A percentile compares a stretch with the other conserved stretches of the same genome.
phyloP scores from a whole-genome alignment of 1,284 basidiomycete genomes.

The Tranzscheliella williamsii region DNA sequence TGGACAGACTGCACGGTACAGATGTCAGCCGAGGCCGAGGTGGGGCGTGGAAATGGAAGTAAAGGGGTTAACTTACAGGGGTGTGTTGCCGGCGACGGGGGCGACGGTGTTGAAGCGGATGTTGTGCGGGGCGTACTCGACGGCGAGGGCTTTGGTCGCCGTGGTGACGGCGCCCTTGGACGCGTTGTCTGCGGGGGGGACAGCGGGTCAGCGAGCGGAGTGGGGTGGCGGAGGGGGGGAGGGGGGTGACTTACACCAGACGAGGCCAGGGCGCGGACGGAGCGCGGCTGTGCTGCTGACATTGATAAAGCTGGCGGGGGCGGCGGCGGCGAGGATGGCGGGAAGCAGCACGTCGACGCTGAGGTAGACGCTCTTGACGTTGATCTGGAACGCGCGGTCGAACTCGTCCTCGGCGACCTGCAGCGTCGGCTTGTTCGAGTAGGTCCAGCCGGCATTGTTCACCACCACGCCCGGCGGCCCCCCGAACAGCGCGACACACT shows the following conservation, averaged over 20 bases:
- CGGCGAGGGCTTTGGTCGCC: conserved; percentile 32
- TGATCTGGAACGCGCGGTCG: conserved; percentile 22
- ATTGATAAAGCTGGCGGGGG: conserved; percentile 11
- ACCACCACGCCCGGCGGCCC: conserved; percentile 6
- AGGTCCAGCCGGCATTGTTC: conserved; percentile 46
- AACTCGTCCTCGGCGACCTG: conserved; percentile 25
- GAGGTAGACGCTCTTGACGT: conserved; percentile 29
- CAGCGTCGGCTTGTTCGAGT: conserved; percentile 25
- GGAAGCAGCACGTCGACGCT: conserved; percentile 19
- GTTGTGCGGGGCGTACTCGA: conserved; percentile 27
- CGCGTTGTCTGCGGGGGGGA: conserved; percentile 36
- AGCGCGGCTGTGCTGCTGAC: conserved; percentile 25
- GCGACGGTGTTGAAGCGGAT: conserved; percentile 32
- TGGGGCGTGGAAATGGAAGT: not conserved
- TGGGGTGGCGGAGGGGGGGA: not conserved
- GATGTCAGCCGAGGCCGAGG: not conserved
- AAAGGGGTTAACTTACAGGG: conserved; percentile 20
- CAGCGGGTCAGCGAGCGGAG: no score
- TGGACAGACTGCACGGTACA: conserved; percentile 4
- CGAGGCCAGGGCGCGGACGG: conserved; percentile 23
- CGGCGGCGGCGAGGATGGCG: not conserved
- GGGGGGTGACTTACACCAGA: conserved; percentile 27
- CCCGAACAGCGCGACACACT: conserved; percentile 1
- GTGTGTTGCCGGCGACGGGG: conserved; percentile 41
- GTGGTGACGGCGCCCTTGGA: conserved; percentile 30